Base-by-base conservation (phyloP, 2,329 filamentous ascomycete genomes). In the Penicillium expansum region DNA sequence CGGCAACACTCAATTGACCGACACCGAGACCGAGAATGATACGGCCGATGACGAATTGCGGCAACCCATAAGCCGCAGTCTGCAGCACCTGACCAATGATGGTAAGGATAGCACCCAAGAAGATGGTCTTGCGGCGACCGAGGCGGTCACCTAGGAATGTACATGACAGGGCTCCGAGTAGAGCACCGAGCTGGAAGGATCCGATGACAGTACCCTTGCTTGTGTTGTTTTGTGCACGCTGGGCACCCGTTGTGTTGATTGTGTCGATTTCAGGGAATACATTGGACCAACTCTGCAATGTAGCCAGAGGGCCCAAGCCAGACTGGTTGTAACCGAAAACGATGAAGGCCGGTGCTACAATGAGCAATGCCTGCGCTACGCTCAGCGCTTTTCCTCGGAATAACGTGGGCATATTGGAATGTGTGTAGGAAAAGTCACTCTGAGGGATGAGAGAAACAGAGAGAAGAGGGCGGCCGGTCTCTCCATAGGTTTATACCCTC, bases 1-100 rank as follows among this genome's bases (percentile, higher is more conserved):
- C 77, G 1, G 78, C 79, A 2, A 75, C 76, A 5, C 77, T 79
- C 48, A 78, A 77, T 58, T 80, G 67, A 16, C 79, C 76, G 48
- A 80, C 79, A 8, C 80, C 81, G 47, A 80, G 64, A 27, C 80
- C 80, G 13, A 79, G 77, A n/a, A 82, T 70, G 18, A 82, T 54
- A 51, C 80, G 75, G 7, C 77, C 79, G 29, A 79, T 72, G 45
- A 82, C 76, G 50, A 83, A 74, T 55, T 82, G 79, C 1, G 73
- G 62, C n/a, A 80, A 69, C 3, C 60, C 52, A 61, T 76, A 81
- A 6, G 79, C 71, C 7, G 78, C 70, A 20, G 69, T 70, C 62
- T 81, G 77, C 18, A 82, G 70, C 30, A 73, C 66, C 41, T 75
- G 74, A 20, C 79, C 80, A 39, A 82, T 64, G 9, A 79, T 69